A percentile compares a stretch with the other conserved stretches of the same genome.
These are phyloP conservation scores for Evernia prunastri DNA, from an alignment of 495 filamentous ascomycete species.

Conservation along the genomic window DNA sequence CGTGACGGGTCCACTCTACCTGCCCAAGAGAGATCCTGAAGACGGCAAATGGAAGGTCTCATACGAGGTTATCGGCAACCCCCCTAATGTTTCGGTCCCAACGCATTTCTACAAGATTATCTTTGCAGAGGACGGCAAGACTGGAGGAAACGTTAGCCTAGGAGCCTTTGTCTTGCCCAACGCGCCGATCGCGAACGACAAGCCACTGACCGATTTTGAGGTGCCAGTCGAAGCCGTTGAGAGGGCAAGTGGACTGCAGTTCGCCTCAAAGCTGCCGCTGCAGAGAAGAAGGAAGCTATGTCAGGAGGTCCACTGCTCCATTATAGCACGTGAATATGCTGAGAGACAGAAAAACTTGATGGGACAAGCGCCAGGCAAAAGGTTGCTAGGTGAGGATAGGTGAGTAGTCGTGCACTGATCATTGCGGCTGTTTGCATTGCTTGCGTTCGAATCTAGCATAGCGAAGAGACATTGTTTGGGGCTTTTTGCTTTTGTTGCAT, in stretches of 20 bases:
- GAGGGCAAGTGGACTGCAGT: conserved; percentile 85
- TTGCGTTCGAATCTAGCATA: background rate
- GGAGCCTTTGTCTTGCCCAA: conserved; percentile 96
- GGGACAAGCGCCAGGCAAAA: conserved; percentile 18
- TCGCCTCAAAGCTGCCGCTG: conserved; percentile 68
- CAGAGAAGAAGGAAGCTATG: conserved; percentile 73
- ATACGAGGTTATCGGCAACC: conserved; percentile 94
- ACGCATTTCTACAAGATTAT: conserved; percentile 99
- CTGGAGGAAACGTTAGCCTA: conserved; percentile 71
- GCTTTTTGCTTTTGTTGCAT: background rate
- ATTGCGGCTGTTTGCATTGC: background rate
- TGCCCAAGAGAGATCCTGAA: conserved; percentile 64
- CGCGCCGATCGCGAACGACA: conserved; percentile 78
- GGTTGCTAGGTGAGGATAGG: background rate
- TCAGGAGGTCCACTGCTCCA: conserved; percentile 70
- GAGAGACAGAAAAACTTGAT: conserved; percentile 29
- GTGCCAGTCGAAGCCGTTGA: conserved; percentile 89
- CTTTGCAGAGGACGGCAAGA: conserved; percentile 76
- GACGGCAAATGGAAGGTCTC: conserved; percentile 92
- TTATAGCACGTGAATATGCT: conserved; percentile 70
- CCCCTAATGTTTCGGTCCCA: conserved; percentile 90
- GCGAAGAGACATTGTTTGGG: background rate
- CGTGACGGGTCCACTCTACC: conserved; percentile 89
- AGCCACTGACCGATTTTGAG: conserved; percentile 81
- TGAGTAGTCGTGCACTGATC: background rate